Evolutionary conservation across 768 basidiomycete species (phyloP).

Genomic region (Tubosaeta brunneosetosa): DNA sequence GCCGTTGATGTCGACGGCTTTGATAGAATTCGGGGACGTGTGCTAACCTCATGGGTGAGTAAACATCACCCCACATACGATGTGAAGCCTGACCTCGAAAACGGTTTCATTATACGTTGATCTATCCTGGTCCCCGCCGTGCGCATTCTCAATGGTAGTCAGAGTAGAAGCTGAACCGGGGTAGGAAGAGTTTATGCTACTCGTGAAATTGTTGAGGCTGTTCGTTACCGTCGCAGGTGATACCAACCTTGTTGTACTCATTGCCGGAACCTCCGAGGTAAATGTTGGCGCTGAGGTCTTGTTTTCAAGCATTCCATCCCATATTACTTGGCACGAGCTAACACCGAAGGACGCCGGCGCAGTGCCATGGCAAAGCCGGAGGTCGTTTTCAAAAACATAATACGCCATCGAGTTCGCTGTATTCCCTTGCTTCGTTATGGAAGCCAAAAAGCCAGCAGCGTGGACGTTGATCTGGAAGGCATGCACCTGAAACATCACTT

Average conservation of each 20-base stretch:
- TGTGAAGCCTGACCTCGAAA: conserved; percentile 1
- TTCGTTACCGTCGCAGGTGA: background rate
- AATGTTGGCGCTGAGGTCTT: conserved; percentile 3
- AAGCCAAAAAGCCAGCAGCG: conserved; percentile 49
- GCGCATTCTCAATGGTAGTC: background rate
- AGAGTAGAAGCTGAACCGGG: background rate
- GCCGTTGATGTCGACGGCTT: conserved; percentile 25
- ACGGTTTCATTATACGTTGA: background rate
- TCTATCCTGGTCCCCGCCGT: background rate
- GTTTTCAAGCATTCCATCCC: conserved; percentile 37
- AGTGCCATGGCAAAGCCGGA: conserved; percentile 51
- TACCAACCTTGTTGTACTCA: background rate
- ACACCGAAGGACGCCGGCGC: conserved; percentile 38
- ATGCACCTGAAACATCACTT: conserved; percentile 62
- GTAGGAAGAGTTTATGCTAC: background rate
- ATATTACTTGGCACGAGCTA: conserved; percentile 49
- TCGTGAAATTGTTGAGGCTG: background rate
- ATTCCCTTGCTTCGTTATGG: conserved; percentile 48
- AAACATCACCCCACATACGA: background rate
- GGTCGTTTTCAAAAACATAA: conserved; percentile 45
- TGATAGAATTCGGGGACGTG: conserved; percentile 16
- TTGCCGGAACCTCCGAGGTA: background rate
- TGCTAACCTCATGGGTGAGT: conserved; percentile 7
- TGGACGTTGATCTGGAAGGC: conserved; percentile 62
- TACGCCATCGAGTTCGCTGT: conserved; percentile 38